Conservation (phyloP, 345 rosid genomes). For the Firmiana major region DNA sequence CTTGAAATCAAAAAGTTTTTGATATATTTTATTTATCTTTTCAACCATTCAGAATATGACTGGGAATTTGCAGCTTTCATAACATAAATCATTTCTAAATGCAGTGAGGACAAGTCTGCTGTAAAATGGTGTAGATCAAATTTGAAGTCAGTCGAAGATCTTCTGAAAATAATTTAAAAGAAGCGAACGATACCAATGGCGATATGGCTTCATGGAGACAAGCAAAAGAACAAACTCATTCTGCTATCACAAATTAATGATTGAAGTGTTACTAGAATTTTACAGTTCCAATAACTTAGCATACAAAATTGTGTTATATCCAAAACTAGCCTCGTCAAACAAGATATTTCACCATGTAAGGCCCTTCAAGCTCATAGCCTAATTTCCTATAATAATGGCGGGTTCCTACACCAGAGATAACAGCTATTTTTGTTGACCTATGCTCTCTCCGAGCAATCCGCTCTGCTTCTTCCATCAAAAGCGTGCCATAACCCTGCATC, state of each 20-base stretch:
- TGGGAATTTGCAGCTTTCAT: too few species aligned
- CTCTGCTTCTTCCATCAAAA: conserved; percentile 98
- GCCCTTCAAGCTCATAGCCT: conserved; percentile 94
- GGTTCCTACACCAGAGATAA: conserved; percentile 95
- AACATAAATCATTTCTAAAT: too few species aligned
- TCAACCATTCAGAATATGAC: too few species aligned
- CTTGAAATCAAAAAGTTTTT: too few species aligned
- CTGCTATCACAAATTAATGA: background rate
- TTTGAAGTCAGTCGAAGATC: too few species aligned
- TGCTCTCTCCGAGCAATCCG: conserved; percentile 75
- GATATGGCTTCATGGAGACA: background rate
- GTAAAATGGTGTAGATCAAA: too few species aligned
- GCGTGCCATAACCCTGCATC: conserved; percentile 86
- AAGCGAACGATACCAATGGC: too few species aligned
- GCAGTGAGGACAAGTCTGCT: too few species aligned
- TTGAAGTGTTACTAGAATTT: too few species aligned
- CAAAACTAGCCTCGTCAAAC: conserved; percentile 20
- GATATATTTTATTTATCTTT: too few species aligned
- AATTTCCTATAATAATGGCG: conserved; percentile 91
- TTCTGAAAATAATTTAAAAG: too few species aligned
- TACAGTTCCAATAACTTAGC: background rate
- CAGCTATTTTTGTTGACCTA: conserved; percentile 74
- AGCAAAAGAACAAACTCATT: background rate
- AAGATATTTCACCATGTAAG: conserved; percentile 90
- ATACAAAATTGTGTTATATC: conserved; percentile 25